Evolutionary conservation across 2,329 filamentous ascomycete species (phyloP), one percentile per base, ranked within the genome.

Genomic region (Ascochyta fabae): DNA sequence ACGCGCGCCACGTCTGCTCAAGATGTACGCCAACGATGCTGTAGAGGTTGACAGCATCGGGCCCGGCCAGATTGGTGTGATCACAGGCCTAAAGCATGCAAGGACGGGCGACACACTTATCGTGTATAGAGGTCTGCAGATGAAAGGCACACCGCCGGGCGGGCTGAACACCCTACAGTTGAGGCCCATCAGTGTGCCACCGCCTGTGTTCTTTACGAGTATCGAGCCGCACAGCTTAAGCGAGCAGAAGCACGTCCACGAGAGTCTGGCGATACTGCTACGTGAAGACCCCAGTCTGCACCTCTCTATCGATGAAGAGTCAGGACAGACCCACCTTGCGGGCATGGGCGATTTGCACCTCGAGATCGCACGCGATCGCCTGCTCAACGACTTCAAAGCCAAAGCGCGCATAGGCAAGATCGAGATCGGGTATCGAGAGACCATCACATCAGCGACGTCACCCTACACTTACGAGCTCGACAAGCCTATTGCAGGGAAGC

Each of bases 341-440:
- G 95, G 95, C 4, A 98, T 99, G 95, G 95, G 95, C 7, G 92
- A 96, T 68, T 84, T 99, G 26, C 95, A 99, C 75, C 83, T 99
- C 0, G 95, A 99, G 67, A 95, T 99, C 44, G 93, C 94, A 0
- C 82, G 92, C 45, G 91, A 98, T 74, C 86, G 93, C 39, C 85
- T 99, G 9, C 87, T 95, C 62, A 90, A 91, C 48, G 92, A 96
- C 69, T 88, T 97, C 77, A 96, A 95, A 73, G 92, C 81, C 75
- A 96, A 86, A 83, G 92, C 82, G 59, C 87, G 79, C 16, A 96
- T 96, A 80, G 93, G 94, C 12, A 88, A 87, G 48, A 96, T 99
- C 59, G 91, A 96, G 67, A 96, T 99, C 57, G 92, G 96, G 64
- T 99, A 98, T 77, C 89, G 96, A 50, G 95, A 99, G 77, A 89